Evolutionary conservation across 73 alveolate genomes (phyloP).

Genomic region (Paramecium biaurelia): DNA sequence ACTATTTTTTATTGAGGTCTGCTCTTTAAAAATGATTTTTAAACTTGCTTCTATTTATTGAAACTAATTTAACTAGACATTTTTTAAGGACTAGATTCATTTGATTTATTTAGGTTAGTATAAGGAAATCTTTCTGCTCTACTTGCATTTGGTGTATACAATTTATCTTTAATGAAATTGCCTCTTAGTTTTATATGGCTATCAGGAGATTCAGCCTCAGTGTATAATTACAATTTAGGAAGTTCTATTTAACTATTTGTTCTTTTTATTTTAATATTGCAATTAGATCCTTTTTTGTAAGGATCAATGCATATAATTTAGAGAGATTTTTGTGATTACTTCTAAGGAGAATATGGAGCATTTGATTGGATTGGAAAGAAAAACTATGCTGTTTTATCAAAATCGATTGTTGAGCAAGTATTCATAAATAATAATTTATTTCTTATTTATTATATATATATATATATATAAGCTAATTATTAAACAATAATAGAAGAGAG

Average conservation of each 20-base stretch:
- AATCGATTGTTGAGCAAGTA: not conserved
- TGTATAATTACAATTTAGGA: slow-evolving; percentile 2
- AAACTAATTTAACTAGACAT: slow-evolving; percentile 7
- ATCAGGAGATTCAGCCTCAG: slow-evolving; percentile 30
- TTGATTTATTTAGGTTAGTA: not conserved
- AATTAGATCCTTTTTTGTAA: not conserved
- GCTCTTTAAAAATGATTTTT: slow-evolving; percentile 19
- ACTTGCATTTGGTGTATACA: not conserved
- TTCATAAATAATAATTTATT: slow-evolving; percentile 27
- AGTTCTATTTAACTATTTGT: slow-evolving; percentile 33
- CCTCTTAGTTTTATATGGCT: not conserved
- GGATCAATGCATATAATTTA: slow-evolving; percentile 25
- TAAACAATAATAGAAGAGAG: not conserved
- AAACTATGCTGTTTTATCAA: slow-evolving; percentile 22
- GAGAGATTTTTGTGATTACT: not conserved
- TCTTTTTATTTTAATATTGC: slow-evolving; percentile 3
- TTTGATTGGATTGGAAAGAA: not conserved
- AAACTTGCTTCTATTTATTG: not conserved
- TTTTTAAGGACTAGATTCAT: slow-evolving; percentile 15
- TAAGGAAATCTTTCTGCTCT: not conserved
- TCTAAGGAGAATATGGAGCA: not conserved
- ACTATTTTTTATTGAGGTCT: slow-evolving; percentile 28
- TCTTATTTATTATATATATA: not conserved
- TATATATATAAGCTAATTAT: not conserved
- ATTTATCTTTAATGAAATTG: not conserved